A percentile compares a stretch with the other conserved stretches of the same genome.
Evolutionary conservation across 805 yeast species (phyloP).

Genomic region (Metschnikowia chrysomelidarum): DNA sequence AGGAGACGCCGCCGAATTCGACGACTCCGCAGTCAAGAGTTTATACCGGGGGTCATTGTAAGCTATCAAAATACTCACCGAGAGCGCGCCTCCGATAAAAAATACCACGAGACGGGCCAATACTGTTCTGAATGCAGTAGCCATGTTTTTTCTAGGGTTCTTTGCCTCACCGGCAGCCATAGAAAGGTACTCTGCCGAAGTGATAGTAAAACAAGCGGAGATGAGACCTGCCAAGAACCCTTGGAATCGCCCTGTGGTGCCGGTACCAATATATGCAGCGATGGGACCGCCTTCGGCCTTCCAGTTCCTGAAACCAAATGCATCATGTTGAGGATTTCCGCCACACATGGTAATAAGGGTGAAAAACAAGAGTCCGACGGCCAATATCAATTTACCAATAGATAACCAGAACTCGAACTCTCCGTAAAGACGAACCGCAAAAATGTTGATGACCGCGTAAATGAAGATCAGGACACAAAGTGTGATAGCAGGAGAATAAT

Average conservation of each 20-base stretch:
- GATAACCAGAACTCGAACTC: conserved; percentile 82
- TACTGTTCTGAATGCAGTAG: conserved; percentile 41
- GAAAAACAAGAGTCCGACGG: conserved; percentile 71
- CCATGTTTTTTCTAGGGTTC: conserved; percentile 41
- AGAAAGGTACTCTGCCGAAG: conserved; percentile 45
- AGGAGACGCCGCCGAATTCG: conserved; percentile 22
- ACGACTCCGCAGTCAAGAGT: conserved; percentile 12
- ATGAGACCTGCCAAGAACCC: conserved; percentile 41
- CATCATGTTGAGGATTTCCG: conserved; percentile 70
- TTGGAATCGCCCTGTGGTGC: conserved; percentile 38
- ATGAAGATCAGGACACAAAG: conserved; percentile 41
- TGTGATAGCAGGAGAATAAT: conserved; percentile 48
- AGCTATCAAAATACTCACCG: conserved; percentile 36
- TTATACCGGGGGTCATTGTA: conserved; percentile 21
- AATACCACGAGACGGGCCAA: conserved; percentile 44
- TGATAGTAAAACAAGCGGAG: conserved; percentile 39
- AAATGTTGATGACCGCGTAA: conserved; percentile 50
- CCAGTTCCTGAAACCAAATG: conserved; percentile 50
- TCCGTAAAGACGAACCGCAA: conserved; percentile 75
- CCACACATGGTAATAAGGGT: conserved; percentile 84
- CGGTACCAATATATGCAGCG: conserved; percentile 38
- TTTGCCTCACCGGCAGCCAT: conserved; percentile 45
- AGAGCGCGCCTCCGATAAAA: conserved; percentile 43
- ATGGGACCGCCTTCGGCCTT: conserved; percentile 36
- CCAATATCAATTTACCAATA: conserved; percentile 56